Percentiles rank a stretch among this genome's conserved stretches.
Evolutionary conservation across 176 grass and related monocot genomes (phyloP).

Genomic region (Sorghum bicolor): Sorghum_bicolor_NCBIv3 NC_012870.2:18614001-18614500

Average conservation of each 20-base stretch:
- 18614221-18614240: slow-evolving; percentile 60
- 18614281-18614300: slow-evolving; percentile 61
- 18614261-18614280: slow-evolving; percentile 96
- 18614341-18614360: slow-evolving; percentile 27
- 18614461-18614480: background rate
- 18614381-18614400: slow-evolving; percentile 73
- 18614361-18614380: slow-evolving; percentile 85
- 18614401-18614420: slow-evolving; percentile 91
- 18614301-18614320: slow-evolving; percentile 66
- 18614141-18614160: background rate
- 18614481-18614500: background rate
- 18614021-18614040: slow-evolving; percentile 25
- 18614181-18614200: slow-evolving; percentile 57
- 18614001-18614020: background rate
- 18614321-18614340: slow-evolving; percentile 51
- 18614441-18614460: no score
- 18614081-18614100: no score
- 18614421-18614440: no score
- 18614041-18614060: background rate
- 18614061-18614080: background rate
- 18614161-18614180: slow-evolving; percentile 7
- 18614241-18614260: slow-evolving; percentile 75
- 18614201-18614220: slow-evolving; percentile 31
- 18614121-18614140: no score
- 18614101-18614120: no score